These are phyloP conservation scores for Stephania yunnanensis DNA, from an alignment of 164 flowering plant genomes.

Conservation along the genomic window DNA sequence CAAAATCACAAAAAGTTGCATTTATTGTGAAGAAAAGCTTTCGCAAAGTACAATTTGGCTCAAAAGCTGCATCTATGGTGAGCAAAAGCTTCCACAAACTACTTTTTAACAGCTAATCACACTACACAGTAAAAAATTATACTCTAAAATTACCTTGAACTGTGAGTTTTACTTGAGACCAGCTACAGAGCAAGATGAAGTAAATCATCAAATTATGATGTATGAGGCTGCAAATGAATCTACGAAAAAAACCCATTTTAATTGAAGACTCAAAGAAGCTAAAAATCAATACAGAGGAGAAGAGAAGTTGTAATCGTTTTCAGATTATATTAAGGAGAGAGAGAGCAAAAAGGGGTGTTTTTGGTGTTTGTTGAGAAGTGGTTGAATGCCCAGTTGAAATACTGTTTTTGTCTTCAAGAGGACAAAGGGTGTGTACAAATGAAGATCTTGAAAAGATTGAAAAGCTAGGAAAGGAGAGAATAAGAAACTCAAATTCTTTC, in stretches of 20 bases:
- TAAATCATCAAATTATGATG: constrained; percentile 14
- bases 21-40: background rate
- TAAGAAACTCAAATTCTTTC: background rate
- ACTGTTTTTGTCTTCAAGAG: background rate
- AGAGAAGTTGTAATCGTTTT: background rate
- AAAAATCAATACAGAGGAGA: background rate
- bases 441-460: background rate
- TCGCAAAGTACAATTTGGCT: background rate
- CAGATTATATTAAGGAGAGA: background rate
- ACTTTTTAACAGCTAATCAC: background rate
- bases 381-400: too few species aligned
- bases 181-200: constrained; percentile 26
- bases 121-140: background rate
- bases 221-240: constrained; percentile 10
- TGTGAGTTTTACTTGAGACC: constrained; percentile 20
- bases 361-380: too few species aligned
- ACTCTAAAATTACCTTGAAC: constrained; percentile 23
- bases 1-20: background rate
- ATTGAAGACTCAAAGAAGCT: background rate
- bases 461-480: background rate
- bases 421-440: background rate
- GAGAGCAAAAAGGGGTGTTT: too few species aligned
- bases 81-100: background rate
- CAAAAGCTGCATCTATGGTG: background rate
- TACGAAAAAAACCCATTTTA: constrained; percentile 3